Evolutionary conservation across 176 grass and related monocot genomes (phyloP).

Genomic region (Raddia distichophylla): DNA sequence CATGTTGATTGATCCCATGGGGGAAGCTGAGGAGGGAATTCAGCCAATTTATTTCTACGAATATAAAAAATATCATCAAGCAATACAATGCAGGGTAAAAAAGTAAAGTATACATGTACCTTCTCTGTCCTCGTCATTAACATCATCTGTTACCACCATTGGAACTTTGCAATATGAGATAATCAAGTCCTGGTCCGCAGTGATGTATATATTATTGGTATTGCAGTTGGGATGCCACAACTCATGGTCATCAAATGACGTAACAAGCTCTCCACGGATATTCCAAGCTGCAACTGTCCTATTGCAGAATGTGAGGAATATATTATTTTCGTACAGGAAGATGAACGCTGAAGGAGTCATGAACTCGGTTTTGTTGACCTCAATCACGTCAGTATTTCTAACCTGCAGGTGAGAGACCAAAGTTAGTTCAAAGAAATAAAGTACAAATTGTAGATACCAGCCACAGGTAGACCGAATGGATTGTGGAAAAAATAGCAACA

Average conservation of each 20-base stretch:
- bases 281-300: conserved; percentile 75
- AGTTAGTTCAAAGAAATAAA: conserved; percentile 28
- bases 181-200: conserved; percentile 63
- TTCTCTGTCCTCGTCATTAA: conserved; percentile 28
- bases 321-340: conserved; percentile 73
- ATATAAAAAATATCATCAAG: not conserved
- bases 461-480: conserved; percentile 4
- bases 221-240: conserved; percentile 75
- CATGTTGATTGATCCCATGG: conserved; percentile 72
- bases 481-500: not conserved
- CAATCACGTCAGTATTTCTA: conserved; percentile 58
- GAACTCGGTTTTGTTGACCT: conserved; percentile 70
- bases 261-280: conserved; percentile 68
- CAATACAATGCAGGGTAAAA: not conserved
- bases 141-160: conserved; percentile 2
- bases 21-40: conserved; percentile 34
- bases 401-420: conserved; percentile 50
- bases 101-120: conserved; percentile 35
- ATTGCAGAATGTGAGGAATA: conserved; percentile 76
- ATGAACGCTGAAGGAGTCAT: conserved; percentile 83
- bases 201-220: conserved; percentile 82
- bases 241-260: conserved; percentile 74
- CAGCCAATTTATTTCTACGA: not conserved
- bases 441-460: not conserved
- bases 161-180: conserved; percentile 69